These are phyloP conservation scores for Pythium coloratum DNA, from an alignment of 352 stramenopile genomes.

Conservation along the genomic window DNA sequence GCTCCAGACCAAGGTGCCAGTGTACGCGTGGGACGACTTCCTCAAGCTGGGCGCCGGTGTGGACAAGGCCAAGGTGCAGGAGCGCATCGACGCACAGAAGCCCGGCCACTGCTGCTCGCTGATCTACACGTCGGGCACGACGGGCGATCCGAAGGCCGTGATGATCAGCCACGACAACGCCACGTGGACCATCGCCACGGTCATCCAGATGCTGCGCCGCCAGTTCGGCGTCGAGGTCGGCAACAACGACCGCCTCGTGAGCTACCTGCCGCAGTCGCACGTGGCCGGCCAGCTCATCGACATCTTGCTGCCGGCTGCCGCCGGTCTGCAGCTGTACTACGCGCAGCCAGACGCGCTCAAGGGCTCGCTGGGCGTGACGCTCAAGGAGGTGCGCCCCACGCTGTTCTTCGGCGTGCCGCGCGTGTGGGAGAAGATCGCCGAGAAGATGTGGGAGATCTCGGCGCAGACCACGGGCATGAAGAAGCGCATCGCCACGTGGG, in stretches of 20 bases:
- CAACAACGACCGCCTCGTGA: conserved; percentile 77
- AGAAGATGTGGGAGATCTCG: conserved; percentile 87
- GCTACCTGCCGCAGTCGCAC: conserved; percentile 90
- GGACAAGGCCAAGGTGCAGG: conserved; percentile 58
- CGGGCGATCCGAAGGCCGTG: conserved; percentile 93
- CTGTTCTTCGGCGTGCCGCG: conserved; percentile 91
- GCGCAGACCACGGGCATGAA: conserved; percentile 89
- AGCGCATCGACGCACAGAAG: conserved; percentile 76
- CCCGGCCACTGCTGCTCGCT: conserved; percentile 88
- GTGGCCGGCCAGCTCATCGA: conserved; percentile 88
- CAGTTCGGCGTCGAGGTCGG: conserved; percentile 57
- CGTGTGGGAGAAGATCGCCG: conserved; percentile 93
- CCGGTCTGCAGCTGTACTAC: conserved; percentile 81
- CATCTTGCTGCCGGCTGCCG: conserved; percentile 73
- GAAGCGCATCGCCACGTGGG: conserved; percentile 90
- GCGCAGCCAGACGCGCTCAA: conserved; percentile 90
- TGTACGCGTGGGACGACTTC: conserved; percentile 85
- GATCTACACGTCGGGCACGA: conserved; percentile 96
- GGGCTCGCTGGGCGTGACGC: conserved; percentile 78
- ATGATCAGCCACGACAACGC: conserved; percentile 97
- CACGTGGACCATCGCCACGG: conserved; percentile 74
- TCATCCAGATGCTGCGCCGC: conserved; percentile 61
- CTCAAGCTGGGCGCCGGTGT: conserved; percentile 70
- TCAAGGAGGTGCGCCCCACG: conserved; percentile 87
- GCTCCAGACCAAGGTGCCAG: conserved; percentile 60